Base-by-base conservation (phyloP, 306 rosid genomes). In the Vicia faba region DNA sequence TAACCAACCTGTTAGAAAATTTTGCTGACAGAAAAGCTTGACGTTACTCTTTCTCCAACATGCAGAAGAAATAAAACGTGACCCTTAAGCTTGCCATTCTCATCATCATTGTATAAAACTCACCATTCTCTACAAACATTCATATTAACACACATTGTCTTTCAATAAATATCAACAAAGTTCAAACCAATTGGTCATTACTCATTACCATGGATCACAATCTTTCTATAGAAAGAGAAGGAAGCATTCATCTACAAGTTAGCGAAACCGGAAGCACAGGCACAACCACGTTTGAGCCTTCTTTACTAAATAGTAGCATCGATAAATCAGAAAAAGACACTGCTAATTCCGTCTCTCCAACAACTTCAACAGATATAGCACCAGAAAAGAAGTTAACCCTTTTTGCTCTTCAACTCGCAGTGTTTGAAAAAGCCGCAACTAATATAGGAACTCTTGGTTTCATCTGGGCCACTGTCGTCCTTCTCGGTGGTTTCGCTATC, bases 401-500 rank as follows among this genome's bases (percentile, higher is more conserved):
- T 11, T 91, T 88, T n/a, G 97, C 96, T 10, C 85, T 91, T 16
- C 77, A 88, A 51, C 88, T 91, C 35, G 97, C 97, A 3, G 87
- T 91, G 61, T 91, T 91, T 41, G 97, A 91, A 66, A 91, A 91
- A 31, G 56, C 88, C 12, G 96, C 97, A 11, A 88, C 97, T 1
- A 84, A 95, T 8, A 75, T 89, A 11, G 97, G 97, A 80, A 84
- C 97, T 56, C 96, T 91, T 25, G 87, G 96, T 0, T 91, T 91
- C 72, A 82, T 91, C 14, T 91, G 97, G 97, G 97, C 97, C 12
- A 91, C 97, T 0, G 97, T 91, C 35, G 96, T 91, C 9, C 95
- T 91, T 48, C 88, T 89, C 0, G 96, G 97, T 1, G 97, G 97
- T 19, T 91, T 89, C 8, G 91, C 97, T 46, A 81, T 78, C 44